These are phyloP conservation scores for Dentipellis fragilis DNA, from an alignment of 768 basidiomycete species.

Conservation along the genomic window DNA sequence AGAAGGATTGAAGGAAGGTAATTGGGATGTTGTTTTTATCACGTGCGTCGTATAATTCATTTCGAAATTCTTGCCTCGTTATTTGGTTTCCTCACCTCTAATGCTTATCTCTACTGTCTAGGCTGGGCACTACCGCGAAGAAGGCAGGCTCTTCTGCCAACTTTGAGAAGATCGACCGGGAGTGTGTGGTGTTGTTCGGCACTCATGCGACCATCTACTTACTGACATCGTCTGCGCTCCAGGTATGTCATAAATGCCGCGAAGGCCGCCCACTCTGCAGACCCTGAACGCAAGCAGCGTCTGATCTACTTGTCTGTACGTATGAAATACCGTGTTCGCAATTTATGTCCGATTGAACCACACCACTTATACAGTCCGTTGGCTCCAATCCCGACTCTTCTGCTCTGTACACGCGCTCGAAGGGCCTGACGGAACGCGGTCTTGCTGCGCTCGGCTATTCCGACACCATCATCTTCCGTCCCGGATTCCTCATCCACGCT, in stretches of 20 bases:
- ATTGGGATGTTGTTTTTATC: constrained; percentile 70
- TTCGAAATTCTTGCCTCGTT: no score
- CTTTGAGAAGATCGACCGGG: constrained; percentile 71
- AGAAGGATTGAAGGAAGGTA: constrained; percentile 38
- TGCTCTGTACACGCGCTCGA: constrained; percentile 52
- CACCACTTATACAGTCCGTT: constrained; percentile 28
- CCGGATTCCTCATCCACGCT: constrained; percentile 40
- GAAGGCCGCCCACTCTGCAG: constrained; percentile 51
- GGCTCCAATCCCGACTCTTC: constrained; percentile 35
- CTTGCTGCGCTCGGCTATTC: constrained; percentile 57
- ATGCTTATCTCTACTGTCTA: constrained; percentile 11
- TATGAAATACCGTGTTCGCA: not conserved
- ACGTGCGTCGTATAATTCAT: constrained; percentile 29
- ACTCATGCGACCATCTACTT: not conserved
- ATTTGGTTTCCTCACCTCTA: no score
- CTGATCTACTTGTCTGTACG: constrained; percentile 63
- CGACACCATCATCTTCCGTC: constrained; percentile 63
- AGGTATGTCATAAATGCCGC: constrained; percentile 53
- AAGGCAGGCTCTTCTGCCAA: constrained; percentile 50
- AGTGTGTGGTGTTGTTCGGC: constrained; percentile 27
- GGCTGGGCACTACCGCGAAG: constrained; percentile 55
- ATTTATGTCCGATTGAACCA: not conserved
- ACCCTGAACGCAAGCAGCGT: constrained; percentile 37
- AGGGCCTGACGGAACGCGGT: constrained; percentile 62
- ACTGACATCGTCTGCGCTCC: not conserved